Percentiles rank a stretch among this genome's conserved stretches.
Evolutionary conservation across 1,284 basidiomycete species (phyloP).

Genomic region (Peniophora sp.): DNA sequence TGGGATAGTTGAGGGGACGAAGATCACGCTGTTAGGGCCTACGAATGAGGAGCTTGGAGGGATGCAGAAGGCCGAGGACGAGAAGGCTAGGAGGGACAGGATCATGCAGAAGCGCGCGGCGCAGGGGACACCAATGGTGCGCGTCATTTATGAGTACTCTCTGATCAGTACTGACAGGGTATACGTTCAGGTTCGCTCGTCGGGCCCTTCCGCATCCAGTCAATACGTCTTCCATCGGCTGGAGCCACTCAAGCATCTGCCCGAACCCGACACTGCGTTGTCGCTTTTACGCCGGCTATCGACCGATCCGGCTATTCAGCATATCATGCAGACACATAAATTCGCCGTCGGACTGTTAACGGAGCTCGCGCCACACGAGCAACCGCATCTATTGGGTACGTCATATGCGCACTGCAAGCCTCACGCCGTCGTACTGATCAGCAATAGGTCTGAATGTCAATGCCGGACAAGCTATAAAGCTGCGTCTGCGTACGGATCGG

Average conservation of each 20-base stretch:
- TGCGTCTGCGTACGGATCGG: constrained; percentile 58
- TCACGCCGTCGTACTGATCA: background rate
- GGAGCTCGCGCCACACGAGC: constrained; percentile 69
- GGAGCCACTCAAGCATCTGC: constrained; percentile 54
- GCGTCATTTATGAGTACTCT: constrained; percentile 9
- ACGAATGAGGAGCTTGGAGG: constrained; percentile 48
- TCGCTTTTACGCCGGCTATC: constrained; percentile 48
- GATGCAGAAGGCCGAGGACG: constrained; percentile 47
- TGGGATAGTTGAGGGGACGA: constrained; percentile 54
- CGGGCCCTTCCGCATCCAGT: constrained; percentile 30
- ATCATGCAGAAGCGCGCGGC: constrained; percentile 52
- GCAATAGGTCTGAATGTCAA: constrained; percentile 52
- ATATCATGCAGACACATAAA: constrained; percentile 61
- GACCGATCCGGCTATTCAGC: constrained; percentile 58
- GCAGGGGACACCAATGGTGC: constrained; percentile 52
- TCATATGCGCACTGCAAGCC: background rate
- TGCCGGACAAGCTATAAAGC: constrained; percentile 52
- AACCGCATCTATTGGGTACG: constrained; percentile 57
- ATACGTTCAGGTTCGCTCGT: constrained; percentile 47
- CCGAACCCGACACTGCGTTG: constrained; percentile 48
- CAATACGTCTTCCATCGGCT: constrained; percentile 56
- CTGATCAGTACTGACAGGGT: background rate
- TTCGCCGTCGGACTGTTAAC: constrained; percentile 61
- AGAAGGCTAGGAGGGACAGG: constrained; percentile 44
- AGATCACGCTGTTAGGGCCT: constrained; percentile 61